Conservation (phyloP, 2,329 filamentous ascomycete genomes). For the Epichloe festucae region DNA sequence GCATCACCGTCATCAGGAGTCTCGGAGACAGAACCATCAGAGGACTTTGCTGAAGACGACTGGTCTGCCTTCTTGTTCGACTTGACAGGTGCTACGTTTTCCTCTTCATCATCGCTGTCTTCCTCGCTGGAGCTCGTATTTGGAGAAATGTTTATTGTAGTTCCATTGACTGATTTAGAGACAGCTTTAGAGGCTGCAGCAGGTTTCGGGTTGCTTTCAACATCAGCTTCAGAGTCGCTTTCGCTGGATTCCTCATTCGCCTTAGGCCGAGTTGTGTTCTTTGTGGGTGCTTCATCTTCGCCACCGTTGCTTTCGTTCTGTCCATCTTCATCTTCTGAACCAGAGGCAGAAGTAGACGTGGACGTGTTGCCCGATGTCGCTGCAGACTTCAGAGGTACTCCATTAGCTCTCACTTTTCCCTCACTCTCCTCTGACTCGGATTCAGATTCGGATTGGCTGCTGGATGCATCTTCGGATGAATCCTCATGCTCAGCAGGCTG, state of each 20-base stretch:
- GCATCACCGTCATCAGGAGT: constrained; percentile 17
- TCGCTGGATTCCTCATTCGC: constrained; percentile 10
- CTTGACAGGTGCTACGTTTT: neutral
- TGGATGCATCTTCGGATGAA: constrained; percentile 16
- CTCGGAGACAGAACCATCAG: constrained; percentile 7
- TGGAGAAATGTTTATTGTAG: constrained; percentile 4
- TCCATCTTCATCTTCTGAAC: constrained; percentile 7
- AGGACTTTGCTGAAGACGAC: neutral
- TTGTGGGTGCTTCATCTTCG: constrained; percentile 7
- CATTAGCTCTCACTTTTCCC: constrained; percentile 5
- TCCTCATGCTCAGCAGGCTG: constrained; percentile 6
- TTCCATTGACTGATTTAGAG: constrained; percentile 10
- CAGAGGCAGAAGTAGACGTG: constrained; percentile 14
- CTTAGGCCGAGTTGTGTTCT: constrained; percentile 6
- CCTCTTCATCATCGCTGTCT: constrained; percentile 12
- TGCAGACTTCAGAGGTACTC: neutral
- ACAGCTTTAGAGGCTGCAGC: constrained; percentile 9
- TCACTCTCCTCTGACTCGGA: constrained; percentile 11
- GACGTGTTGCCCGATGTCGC: constrained; percentile 4
- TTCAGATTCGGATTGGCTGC: constrained; percentile 13
- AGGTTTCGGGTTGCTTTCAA: constrained; percentile 1
- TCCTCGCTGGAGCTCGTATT: constrained; percentile 13
- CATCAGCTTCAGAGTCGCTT: constrained; percentile 8
- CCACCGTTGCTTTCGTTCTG: constrained; percentile 4
- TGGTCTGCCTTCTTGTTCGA: neutral